phyloP scores from a whole-genome alignment of 2,329 filamentous ascomycete species.

The Exophiala xenobiotica region DNA sequence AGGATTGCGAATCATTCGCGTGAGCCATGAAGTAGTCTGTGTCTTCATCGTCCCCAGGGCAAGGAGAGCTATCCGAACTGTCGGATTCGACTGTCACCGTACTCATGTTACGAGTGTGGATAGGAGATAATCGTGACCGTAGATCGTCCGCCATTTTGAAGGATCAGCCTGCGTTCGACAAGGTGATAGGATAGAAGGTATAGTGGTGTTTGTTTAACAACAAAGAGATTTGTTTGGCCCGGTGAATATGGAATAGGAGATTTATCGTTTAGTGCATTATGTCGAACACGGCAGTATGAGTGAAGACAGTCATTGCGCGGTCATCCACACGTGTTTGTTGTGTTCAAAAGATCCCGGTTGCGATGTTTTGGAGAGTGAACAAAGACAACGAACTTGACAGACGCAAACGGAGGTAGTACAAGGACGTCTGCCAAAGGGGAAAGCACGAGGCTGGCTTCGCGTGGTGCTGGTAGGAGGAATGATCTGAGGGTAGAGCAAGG shows the following conservation, averaged over 20 bases:
- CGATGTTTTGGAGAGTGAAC: background rate
- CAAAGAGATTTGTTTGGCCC: background rate
- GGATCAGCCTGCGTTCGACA: slow-evolving; percentile 11
- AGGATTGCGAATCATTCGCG: slow-evolving; percentile 87
- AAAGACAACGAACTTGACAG: background rate
- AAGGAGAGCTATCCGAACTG: slow-evolving; percentile 40
- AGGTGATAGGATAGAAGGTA: background rate
- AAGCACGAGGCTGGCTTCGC: too few species aligned
- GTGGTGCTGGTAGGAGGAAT: too few species aligned
- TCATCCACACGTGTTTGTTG: background rate
- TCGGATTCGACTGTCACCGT: slow-evolving; percentile 29
- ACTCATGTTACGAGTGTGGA: slow-evolving; percentile 30
- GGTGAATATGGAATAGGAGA: background rate
- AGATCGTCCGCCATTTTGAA: slow-evolving; percentile 27
- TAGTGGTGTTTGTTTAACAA: background rate
- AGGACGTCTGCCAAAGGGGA: too few species aligned
- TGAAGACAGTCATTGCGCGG: slow-evolving; percentile 2
- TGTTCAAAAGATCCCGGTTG: background rate
- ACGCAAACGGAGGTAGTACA: background rate
- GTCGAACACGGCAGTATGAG: background rate
- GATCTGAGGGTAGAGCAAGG: too few species aligned
- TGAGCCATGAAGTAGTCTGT: slow-evolving; percentile 87
- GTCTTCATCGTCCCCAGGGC: slow-evolving; percentile 73
- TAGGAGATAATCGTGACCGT: slow-evolving; percentile 22
- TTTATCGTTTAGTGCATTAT: background rate